A percentile compares a stretch with the other conserved stretches of the same genome.
Conservation (phyloP, 257 asterid genomes). For the Marsdenia floribunda region DNA sequence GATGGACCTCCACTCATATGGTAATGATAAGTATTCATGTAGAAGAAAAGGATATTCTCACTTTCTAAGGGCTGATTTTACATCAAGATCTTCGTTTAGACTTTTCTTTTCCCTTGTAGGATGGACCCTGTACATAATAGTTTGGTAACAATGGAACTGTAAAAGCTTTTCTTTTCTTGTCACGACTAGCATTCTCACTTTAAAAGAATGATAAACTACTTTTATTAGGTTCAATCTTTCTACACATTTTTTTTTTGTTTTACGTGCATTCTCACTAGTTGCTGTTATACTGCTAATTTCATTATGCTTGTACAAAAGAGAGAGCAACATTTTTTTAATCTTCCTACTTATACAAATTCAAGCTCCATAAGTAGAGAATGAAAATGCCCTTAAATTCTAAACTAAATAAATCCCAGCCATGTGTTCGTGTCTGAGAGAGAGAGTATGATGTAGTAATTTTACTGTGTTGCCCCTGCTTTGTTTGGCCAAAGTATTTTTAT, state of each 20-base stretch:
- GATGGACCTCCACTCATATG: no score
- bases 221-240: background rate
- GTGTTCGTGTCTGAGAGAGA: background rate
- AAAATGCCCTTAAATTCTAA: background rate
- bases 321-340: background rate
- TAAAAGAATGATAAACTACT: background rate
- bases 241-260: no score
- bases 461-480: constrained; percentile 1
- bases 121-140: background rate
- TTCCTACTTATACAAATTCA: background rate
- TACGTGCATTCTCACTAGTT: background rate
- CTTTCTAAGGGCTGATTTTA: no score
- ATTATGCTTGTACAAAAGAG: background rate
- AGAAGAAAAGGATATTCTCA: no score
- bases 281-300: background rate
- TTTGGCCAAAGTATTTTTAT: background rate
- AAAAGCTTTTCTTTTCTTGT: background rate
- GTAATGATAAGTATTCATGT: no score
- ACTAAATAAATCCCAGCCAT: background rate
- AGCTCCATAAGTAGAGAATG: background rate
- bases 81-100: no score
- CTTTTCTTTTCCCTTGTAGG: background rate
- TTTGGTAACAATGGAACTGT: background rate
- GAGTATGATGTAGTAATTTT: background rate
- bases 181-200: background rate